Conservation (phyloP, 768 basidiomycete species). For the Auricularia sp. region DNA sequence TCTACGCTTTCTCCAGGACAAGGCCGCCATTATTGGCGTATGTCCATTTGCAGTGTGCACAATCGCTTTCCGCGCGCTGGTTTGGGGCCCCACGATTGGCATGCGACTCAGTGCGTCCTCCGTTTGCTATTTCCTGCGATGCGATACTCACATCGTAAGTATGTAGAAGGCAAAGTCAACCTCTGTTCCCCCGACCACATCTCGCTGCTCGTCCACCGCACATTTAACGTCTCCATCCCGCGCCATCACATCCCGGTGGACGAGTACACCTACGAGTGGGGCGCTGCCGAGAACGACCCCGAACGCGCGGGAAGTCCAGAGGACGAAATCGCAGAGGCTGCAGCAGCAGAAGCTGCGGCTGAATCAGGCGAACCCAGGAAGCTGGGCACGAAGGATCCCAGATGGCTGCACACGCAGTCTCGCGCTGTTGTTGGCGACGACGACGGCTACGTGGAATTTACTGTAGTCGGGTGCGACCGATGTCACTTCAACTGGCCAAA, state of each 20-base stretch:
- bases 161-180: conserved; percentile 71
- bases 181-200: conserved; percentile 89
- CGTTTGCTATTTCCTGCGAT: background rate
- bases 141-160: background rate
- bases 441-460: conserved; percentile 65
- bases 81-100: conserved; percentile 82
- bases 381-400: conserved; percentile 12
- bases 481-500: background rate
- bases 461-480: conserved; percentile 69
- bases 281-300: conserved; percentile 70
- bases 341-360: conserved; percentile 13
- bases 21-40: conserved; percentile 63
- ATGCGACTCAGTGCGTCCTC: conserved; percentile 60
- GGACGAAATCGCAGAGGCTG: conserved; percentile 16
- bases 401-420: conserved; percentile 68
- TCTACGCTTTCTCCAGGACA: conserved; percentile 51
- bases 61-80: conserved; percentile 69
- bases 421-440: conserved; percentile 59
- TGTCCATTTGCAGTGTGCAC: conserved; percentile 76
- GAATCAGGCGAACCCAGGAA: conserved; percentile 19
- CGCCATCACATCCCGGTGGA: conserved; percentile 79
- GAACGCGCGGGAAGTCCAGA: conserved; percentile 35
- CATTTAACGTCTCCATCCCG: conserved; percentile 93
- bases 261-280: conserved; percentile 80
- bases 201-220: conserved; percentile 79